These are phyloP conservation scores for Neopestalotiopsis sp. DNA, from an alignment of 2,329 filamentous ascomycete genomes.

Conservation along the genomic window DNA sequence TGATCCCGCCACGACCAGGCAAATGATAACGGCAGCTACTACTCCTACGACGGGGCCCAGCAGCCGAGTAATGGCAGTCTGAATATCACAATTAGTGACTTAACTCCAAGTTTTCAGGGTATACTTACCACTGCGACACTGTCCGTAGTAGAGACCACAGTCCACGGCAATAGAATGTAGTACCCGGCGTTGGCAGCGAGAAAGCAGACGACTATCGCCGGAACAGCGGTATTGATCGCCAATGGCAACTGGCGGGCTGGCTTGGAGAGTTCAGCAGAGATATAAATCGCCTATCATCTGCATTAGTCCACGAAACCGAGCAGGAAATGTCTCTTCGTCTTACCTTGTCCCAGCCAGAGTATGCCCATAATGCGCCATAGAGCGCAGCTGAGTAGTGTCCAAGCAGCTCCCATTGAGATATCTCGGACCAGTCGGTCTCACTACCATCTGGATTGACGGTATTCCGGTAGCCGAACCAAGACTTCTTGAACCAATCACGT, in stretches of 20 bases:
- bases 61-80: slow-evolving; percentile 62
- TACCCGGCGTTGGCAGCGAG: slow-evolving; percentile 66
- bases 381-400: slow-evolving; percentile 66
- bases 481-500: slow-evolving; percentile 55
- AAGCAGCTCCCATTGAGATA: slow-evolving; percentile 63
- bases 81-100: slow-evolving; percentile 18
- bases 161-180: slow-evolving; percentile 67
- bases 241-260: slow-evolving; percentile 62
- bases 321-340: slow-evolving; percentile 26
- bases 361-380: slow-evolving; percentile 69
- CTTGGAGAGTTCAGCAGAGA: slow-evolving; percentile 57
- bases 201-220: slow-evolving; percentile 65
- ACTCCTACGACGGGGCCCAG: slow-evolving; percentile 60
- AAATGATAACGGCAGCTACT: slow-evolving; percentile 60
- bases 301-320: not conserved
- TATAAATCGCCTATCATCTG: slow-evolving; percentile 55
- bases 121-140: slow-evolving; percentile 65
- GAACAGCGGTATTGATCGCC: slow-evolving; percentile 66
- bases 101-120: not conserved
- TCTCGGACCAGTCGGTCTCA: slow-evolving; percentile 51
- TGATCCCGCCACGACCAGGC: slow-evolving; percentile 66
- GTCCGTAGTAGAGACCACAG: slow-evolving; percentile 61
- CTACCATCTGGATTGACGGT: slow-evolving; percentile 56
- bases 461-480: slow-evolving; percentile 61
- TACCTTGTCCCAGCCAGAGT: slow-evolving; percentile 71